Evolutionary conservation across 257 asterid species (phyloP).

Genomic region (Przewalskia tangutica): DNA sequence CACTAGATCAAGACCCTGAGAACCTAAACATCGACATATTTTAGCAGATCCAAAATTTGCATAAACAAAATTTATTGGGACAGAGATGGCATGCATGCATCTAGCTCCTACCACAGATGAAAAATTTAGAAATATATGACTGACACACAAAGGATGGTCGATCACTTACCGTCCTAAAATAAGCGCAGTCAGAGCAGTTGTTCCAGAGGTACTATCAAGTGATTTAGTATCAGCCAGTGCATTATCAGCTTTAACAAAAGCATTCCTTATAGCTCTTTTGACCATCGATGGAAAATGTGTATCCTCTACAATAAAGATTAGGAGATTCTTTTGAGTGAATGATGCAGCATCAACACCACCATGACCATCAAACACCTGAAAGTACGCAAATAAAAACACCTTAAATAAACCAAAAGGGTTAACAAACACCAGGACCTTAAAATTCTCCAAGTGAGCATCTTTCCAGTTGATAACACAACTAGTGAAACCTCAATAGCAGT

Average conservation of each 20-base stretch:
- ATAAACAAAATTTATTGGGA: not conserved
- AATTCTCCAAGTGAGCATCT: not conserved
- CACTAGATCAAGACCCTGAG: not conserved
- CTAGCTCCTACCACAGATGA: not conserved
- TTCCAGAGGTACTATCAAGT: conserved; percentile 59
- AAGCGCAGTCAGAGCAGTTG: conserved; percentile 67
- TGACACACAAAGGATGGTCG: not conserved
- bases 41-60: not conserved
- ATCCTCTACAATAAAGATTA: conserved; percentile 57
- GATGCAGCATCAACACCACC: conserved; percentile 80
- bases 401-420: not conserved
- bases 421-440: not conserved
- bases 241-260: conserved; percentile 62
- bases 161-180: conserved; percentile 52
- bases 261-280: conserved; percentile 55
- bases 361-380: conserved; percentile 84
- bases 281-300: conserved; percentile 46
- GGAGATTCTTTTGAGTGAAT: conserved; percentile 56
- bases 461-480: not conserved
- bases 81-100: not conserved
- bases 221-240: conserved; percentile 55
- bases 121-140: not conserved
- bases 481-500: not conserved
- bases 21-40: not conserved
- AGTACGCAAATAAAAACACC: not conserved